phyloP scores from a whole-genome alignment of 768 basidiomycete genomes.

The Hortiboletus campestris region DNA sequence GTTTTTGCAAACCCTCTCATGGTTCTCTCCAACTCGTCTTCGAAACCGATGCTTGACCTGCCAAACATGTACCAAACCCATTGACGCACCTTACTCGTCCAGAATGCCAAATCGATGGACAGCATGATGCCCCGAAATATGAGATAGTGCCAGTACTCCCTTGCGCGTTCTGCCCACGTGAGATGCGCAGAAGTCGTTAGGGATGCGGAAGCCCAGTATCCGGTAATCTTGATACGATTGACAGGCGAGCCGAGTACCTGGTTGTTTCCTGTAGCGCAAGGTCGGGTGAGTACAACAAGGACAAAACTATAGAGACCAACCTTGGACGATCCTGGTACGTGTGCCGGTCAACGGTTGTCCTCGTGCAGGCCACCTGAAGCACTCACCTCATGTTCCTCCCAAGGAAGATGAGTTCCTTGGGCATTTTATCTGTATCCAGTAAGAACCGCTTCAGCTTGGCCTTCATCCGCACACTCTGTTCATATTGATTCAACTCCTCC shows the following conservation, averaged over 20 bases:
- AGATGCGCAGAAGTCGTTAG: slow-evolving; percentile 47
- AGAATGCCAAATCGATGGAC: slow-evolving; percentile 72
- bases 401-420: slow-evolving; percentile 72
- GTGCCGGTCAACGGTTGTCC: not conserved
- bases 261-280: slow-evolving; percentile 56
- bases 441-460: slow-evolving; percentile 63
- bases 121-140: slow-evolving; percentile 66
- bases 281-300: not conserved
- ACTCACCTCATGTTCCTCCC: slow-evolving; percentile 71
- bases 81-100: slow-evolving; percentile 51
- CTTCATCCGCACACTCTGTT: slow-evolving; percentile 68
- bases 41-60: slow-evolving; percentile 55
- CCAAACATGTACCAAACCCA: slow-evolving; percentile 44
- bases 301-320: slow-evolving; percentile 8
- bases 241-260: slow-evolving; percentile 83
- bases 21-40: slow-evolving; percentile 77
- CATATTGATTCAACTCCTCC: slow-evolving; percentile 56
- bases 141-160: slow-evolving; percentile 57
- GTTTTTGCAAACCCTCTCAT: slow-evolving; percentile 75
- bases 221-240: slow-evolving; percentile 88
- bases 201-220: slow-evolving; percentile 75
- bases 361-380: not conserved
- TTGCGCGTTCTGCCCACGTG: slow-evolving; percentile 39
- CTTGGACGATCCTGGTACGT: slow-evolving; percentile 37
- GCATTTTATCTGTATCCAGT: slow-evolving; percentile 73